These are phyloP conservation scores for Pugionium cornutum DNA, from an alignment of 345 rosid species.

Conservation along the genomic window DNA sequence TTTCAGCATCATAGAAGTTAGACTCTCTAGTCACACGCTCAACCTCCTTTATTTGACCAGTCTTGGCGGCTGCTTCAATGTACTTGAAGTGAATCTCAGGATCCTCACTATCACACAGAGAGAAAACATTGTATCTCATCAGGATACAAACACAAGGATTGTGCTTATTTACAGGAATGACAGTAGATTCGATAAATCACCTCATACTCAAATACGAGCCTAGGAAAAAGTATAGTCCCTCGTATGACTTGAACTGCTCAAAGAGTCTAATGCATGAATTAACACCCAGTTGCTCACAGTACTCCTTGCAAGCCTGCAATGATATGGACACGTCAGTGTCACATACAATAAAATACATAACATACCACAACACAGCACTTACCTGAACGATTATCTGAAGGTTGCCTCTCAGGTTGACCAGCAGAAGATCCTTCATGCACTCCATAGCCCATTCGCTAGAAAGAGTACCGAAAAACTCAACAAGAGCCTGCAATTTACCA, in stretches of 20 bases:
- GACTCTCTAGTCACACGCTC: conserved; percentile 99
- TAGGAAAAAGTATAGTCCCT: conserved; percentile 94
- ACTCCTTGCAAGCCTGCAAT: conserved; percentile 94
- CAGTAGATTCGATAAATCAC: conserved; percentile 45
- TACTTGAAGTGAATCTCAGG: conserved; percentile 98
- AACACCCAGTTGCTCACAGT: conserved; percentile 96
- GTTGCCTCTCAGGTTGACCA: conserved; percentile 92
- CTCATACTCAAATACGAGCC: conserved; percentile 98
- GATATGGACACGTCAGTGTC: conserved; percentile 35
- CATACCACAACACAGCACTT: conserved; percentile 33
- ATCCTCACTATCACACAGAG: conserved; percentile 72
- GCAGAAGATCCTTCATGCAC: conserved; percentile 98
- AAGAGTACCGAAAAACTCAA: conserved; percentile 97
- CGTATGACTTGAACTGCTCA: conserved; percentile 98
- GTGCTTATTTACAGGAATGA: conserved; percentile 24
- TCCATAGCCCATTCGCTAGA: conserved; percentile 99
- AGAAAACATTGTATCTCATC: conserved; percentile 21
- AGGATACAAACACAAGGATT: conserved; percentile 13
- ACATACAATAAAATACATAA: conserved; percentile 10
- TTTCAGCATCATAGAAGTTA: conserved; percentile 92
- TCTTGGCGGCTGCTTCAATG: conserved; percentile 99
- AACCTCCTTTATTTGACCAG: conserved; percentile 95
- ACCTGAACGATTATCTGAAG: conserved; percentile 99
- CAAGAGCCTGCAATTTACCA: conserved; percentile 68
- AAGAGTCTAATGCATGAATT: conserved; percentile 95